Percentiles rank a stretch among this genome's conserved stretches.
Evolutionary conservation across 768 basidiomycete species (phyloP).

Genomic region (Termitomyces sp.): DNA sequence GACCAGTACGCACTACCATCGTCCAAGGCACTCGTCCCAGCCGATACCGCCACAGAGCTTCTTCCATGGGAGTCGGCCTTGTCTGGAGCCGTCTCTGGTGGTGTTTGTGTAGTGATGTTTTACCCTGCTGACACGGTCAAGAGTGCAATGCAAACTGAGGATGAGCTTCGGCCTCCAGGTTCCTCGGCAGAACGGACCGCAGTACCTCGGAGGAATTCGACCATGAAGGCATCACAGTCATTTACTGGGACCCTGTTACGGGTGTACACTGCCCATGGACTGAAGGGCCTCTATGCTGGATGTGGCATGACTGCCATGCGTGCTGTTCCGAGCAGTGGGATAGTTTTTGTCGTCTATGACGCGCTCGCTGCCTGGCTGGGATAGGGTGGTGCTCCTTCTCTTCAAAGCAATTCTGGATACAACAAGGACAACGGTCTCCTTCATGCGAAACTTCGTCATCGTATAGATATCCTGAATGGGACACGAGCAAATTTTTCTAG

Average conservation of each 20-base stretch:
- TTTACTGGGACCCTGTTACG: constrained; percentile 55
- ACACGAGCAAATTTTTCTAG: no score
- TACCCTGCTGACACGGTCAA: constrained; percentile 93
- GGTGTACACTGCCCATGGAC: constrained; percentile 71
- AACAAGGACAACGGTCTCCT: no score
- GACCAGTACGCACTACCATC: constrained; percentile 10
- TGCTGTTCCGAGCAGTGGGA: constrained; percentile 82
- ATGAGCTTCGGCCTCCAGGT: constrained; percentile 55
- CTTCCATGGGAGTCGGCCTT: constrained; percentile 72
- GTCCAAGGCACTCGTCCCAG: background rate
- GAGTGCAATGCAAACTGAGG: constrained; percentile 85
- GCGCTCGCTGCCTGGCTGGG: constrained; percentile 47
- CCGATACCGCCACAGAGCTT: constrained; percentile 21
- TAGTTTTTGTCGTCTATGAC: constrained; percentile 93
- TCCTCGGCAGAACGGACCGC: background rate
- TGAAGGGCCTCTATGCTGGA: constrained; percentile 86
- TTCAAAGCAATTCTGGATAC: no score
- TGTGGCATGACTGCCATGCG: constrained; percentile 87
- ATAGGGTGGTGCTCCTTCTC: constrained; percentile 10
- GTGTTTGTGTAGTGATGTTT: constrained; percentile 70
- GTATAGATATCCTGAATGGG: no score
- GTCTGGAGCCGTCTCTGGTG: constrained; percentile 76
- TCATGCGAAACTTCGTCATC: no score
- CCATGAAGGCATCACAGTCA: constrained; percentile 15
- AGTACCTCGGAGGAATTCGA: background rate